Evolutionary conservation across 108 stramenopile genomes (phyloP).

Genomic region (Cyclotella kingstonii): DNA sequence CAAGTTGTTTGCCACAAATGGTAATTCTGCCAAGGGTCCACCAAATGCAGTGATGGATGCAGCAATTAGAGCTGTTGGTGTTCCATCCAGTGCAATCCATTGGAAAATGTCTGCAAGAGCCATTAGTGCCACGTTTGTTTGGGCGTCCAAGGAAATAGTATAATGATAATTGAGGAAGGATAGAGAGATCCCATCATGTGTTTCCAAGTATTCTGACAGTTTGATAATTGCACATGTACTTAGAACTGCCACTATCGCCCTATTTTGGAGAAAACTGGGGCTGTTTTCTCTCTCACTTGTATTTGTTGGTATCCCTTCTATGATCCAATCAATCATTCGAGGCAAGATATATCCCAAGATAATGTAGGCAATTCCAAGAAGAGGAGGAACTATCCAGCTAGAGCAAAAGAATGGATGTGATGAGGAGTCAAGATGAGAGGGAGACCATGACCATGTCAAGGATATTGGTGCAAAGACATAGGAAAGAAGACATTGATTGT

Average conservation of each 20-base stretch:
- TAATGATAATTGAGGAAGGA: background rate
- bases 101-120: conserved; percentile 52
- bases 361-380: conserved; percentile 79
- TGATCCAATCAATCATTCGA: conserved; percentile 22
- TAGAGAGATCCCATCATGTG: conserved; percentile 24
- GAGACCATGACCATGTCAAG: conserved; percentile 17
- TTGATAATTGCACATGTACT: conserved; percentile 80
- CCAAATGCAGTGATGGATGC: conserved; percentile 65
- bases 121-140: conserved; percentile 49
- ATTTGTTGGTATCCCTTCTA: background rate
- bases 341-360: conserved; percentile 78
- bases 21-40: conserved; percentile 77
- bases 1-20: conserved; percentile 72
- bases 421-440: conserved; percentile 6
- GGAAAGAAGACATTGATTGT: conserved; percentile 78
- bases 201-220: conserved; percentile 68
- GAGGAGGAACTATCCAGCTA: conserved; percentile 74
- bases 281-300: conserved; percentile 6
- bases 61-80: conserved; percentile 51
- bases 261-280: conserved; percentile 25
- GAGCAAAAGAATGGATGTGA: conserved; percentile 46
- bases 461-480: conserved; percentile 65
- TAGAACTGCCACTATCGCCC: conserved; percentile 60
- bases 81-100: conserved; percentile 70
- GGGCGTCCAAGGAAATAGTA: conserved; percentile 15